Evolutionary conservation across 2,329 filamentous ascomycete genomes (phyloP).

Genomic region (Talaromyces sp.): DNA sequence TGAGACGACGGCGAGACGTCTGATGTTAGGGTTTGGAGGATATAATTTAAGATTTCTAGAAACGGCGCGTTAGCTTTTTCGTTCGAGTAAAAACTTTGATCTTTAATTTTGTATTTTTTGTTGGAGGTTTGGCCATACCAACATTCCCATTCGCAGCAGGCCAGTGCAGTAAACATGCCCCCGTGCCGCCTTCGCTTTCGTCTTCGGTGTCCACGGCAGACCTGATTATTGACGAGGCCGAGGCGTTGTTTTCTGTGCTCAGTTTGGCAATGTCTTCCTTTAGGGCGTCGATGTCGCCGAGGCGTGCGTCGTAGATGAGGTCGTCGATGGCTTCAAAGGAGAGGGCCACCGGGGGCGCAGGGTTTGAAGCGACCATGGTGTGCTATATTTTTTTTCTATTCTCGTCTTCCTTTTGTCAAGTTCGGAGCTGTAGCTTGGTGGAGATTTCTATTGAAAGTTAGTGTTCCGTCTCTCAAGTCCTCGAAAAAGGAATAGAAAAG

Average conservation of each 20-base stretch:
- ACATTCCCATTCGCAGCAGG: conserved; percentile 83
- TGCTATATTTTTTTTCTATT: neutral
- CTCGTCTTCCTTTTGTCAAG: neutral
- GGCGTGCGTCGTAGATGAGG: conserved; percentile 78
- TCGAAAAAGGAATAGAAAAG: neutral
- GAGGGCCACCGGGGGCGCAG: conserved; percentile 35
- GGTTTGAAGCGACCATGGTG: neutral
- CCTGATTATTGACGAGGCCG: conserved; percentile 60
- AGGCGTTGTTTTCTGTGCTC: conserved; percentile 55
- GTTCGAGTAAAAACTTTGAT: too few species aligned
- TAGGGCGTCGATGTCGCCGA: conserved; percentile 69
- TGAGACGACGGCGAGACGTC: conserved; percentile 6
- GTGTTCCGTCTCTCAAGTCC: too few species aligned
- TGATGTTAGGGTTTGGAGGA: conserved; percentile 30
- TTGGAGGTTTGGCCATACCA: conserved; percentile 48
- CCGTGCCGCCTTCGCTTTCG: conserved; percentile 60
- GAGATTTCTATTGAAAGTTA: neutral
- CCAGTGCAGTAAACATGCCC: conserved; percentile 66
- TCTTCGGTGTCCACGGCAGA: conserved; percentile 68
- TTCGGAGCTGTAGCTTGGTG: neutral
- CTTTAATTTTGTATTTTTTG: too few species aligned
- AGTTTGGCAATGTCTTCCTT: conserved; percentile 54
- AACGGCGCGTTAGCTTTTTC: neutral
- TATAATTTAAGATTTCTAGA: conserved; percentile 44
- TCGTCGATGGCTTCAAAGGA: conserved; percentile 83